phyloP scores from a whole-genome alignment of 2,329 filamentous ascomycete species.

The Trichothecium roseum region DNA sequence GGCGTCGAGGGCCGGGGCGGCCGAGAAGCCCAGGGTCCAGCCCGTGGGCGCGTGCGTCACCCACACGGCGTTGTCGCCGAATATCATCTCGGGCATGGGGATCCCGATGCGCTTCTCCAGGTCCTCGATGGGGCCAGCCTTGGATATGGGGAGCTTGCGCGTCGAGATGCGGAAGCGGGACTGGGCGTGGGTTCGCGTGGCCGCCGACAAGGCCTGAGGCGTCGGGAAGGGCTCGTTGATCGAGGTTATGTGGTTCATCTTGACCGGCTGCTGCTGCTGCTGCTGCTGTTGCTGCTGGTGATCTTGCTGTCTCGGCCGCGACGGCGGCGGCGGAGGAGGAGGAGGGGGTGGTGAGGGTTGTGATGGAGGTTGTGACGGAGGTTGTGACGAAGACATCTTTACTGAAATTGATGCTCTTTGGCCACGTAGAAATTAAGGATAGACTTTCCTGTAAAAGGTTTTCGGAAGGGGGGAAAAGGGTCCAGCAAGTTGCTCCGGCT shows the following conservation, averaged over 20 bases:
- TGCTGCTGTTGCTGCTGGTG: background rate
- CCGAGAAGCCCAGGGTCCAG: slow-evolving; percentile 74
- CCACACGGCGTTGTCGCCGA: slow-evolving; percentile 81
- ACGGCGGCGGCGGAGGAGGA: background rate
- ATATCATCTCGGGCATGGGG: slow-evolving; percentile 96
- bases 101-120: slow-evolving; percentile 75
- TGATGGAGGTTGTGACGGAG: no score
- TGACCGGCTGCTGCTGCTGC: no score
- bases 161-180: slow-evolving; percentile 65
- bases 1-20: slow-evolving; percentile 75
- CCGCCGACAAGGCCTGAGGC: slow-evolving; percentile 35
- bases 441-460: no score
- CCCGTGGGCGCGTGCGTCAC: slow-evolving; percentile 64
- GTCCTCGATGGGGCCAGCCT: slow-evolving; percentile 77
- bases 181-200: slow-evolving; percentile 48
- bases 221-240: slow-evolving; percentile 45
- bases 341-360: background rate
- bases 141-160: slow-evolving; percentile 90
- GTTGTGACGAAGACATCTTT: no score
- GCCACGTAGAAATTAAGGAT: background rate
- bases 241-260: slow-evolving; percentile 29
- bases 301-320: background rate
- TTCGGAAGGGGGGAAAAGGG: no score
- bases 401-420: no score
- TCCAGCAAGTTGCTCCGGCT: no score